Conservation (phyloP, 1,139 yeast genomes). For the Magnusiomyces magnusii region DNA sequence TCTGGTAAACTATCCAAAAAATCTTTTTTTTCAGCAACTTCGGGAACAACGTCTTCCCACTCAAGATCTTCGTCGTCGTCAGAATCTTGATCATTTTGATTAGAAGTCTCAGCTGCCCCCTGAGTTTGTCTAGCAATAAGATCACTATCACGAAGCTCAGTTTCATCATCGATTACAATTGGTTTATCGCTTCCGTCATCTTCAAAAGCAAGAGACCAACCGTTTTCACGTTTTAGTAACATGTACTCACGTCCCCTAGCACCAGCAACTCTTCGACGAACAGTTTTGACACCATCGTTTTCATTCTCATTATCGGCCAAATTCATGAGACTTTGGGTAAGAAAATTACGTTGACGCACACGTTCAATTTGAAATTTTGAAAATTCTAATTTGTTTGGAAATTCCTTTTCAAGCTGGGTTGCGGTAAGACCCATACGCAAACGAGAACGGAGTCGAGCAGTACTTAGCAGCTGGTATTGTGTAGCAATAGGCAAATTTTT, state of each 20-base stretch:
- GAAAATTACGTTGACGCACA: constrained; percentile 84
- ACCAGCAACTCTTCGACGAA: constrained; percentile 61
- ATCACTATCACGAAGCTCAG: constrained; percentile 23
- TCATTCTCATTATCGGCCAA: constrained; percentile 76
- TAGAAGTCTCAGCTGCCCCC: constrained; percentile 20
- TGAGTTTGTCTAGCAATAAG: constrained; percentile 17
- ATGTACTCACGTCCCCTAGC: constrained; percentile 73
- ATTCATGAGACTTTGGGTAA: constrained; percentile 81
- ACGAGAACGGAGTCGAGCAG: constrained; percentile 73
- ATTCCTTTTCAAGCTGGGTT: constrained; percentile 71
- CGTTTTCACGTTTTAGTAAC: constrained; percentile 67
- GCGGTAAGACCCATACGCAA: constrained; percentile 92
- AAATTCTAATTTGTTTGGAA: constrained; percentile 82
- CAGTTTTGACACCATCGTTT: constrained; percentile 22
- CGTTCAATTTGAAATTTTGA: constrained; percentile 88
- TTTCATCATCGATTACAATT: constrained; percentile 15
- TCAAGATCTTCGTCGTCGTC: constrained; percentile 43
- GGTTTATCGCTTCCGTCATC: constrained; percentile 30
- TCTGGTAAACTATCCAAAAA: constrained; percentile 15
- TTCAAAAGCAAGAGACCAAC: constrained; percentile 74
- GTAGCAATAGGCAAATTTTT: constrained; percentile 56
- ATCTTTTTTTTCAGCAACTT: constrained; percentile 5
- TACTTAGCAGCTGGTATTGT: constrained; percentile 81
- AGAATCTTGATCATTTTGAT: constrained; percentile 23
- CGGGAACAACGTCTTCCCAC: constrained; percentile 52